Conservation (phyloP, 306 rosid species). For the Herpetospermum pedunculosum region DNA sequence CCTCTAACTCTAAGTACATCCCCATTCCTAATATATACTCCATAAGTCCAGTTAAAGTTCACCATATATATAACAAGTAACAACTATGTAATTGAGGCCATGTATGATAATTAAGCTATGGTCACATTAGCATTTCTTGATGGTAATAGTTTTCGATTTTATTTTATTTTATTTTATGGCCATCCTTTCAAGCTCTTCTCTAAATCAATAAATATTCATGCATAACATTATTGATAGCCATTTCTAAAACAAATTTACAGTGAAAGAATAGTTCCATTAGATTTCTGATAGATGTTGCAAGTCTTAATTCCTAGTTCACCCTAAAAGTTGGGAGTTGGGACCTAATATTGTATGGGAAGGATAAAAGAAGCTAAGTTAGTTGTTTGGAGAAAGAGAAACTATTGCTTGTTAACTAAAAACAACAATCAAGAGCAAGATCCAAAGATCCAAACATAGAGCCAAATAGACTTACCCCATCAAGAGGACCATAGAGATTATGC, state of each 20-base stretch:
- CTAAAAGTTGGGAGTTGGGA: neutral
- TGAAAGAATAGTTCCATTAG: neutral
- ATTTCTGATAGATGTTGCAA: neutral
- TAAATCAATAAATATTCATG: neutral
- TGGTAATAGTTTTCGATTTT: neutral
- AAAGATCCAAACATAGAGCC: neutral
- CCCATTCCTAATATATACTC: neutral
- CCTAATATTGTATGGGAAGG: neutral
- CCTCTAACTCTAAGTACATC: neutral
- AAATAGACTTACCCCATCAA: conserved; percentile 40
- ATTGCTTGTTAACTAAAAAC: neutral
- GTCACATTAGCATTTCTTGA: neutral
- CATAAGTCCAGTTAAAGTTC: neutral
- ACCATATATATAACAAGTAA: neutral
- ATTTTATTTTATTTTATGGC: neutral
- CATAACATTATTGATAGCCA: neutral
- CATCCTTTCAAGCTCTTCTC: neutral
- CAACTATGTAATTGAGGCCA: neutral
- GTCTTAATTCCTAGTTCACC: neutral
- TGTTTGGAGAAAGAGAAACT: neutral
- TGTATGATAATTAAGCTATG: neutral
- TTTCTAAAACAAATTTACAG: neutral
- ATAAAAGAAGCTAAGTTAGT: neutral
- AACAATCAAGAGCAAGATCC: conserved; percentile 1
- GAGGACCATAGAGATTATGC: conserved; percentile 36